Conservation (phyloP, 1,284 basidiomycete genomes). For the Cutaneotrichosporon daszewskae region DNA sequence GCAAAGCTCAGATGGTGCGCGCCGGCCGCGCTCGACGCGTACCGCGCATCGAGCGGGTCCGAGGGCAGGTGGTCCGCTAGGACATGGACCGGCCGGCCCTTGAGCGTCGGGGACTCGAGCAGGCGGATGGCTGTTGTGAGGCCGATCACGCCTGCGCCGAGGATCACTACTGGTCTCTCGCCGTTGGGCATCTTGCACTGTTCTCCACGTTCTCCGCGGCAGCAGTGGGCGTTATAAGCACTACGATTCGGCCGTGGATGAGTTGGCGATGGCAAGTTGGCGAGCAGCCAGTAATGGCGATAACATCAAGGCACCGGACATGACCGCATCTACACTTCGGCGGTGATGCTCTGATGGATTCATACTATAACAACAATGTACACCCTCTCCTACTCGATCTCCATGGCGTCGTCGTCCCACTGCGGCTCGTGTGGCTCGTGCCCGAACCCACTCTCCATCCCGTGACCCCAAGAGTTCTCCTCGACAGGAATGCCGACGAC, state of each 20-base stretch:
- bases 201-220: too few species aligned
- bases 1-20: slow-evolving; percentile 48
- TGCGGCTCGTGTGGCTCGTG: background rate
- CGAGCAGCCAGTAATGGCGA: too few species aligned
- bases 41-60: slow-evolving; percentile 34
- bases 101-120: slow-evolving; percentile 21
- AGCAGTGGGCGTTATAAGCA: too few species aligned
- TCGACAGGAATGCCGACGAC: slow-evolving; percentile 2
- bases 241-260: too few species aligned
- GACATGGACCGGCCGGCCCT: slow-evolving; percentile 26
- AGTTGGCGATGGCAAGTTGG: too few species aligned
- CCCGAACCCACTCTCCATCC: background rate
- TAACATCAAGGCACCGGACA: too few species aligned
- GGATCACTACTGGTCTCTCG: slow-evolving; percentile 22
- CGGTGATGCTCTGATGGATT: too few species aligned
- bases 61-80: slow-evolving; percentile 37
- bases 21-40: slow-evolving; percentile 39
- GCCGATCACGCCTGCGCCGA: slow-evolving; percentile 44
- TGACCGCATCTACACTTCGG: too few species aligned
- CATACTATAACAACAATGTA: too few species aligned
- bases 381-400: slow-evolving; percentile 7
- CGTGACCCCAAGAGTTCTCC: background rate
- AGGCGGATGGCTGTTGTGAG: slow-evolving; percentile 42
- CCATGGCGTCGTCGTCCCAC: slow-evolving; percentile 13
- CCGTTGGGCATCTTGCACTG: too few species aligned